These are phyloP conservation scores for Claviceps fusiformis DNA, from an alignment of 2,329 filamentous ascomycete genomes.

Conservation along the genomic window DNA sequence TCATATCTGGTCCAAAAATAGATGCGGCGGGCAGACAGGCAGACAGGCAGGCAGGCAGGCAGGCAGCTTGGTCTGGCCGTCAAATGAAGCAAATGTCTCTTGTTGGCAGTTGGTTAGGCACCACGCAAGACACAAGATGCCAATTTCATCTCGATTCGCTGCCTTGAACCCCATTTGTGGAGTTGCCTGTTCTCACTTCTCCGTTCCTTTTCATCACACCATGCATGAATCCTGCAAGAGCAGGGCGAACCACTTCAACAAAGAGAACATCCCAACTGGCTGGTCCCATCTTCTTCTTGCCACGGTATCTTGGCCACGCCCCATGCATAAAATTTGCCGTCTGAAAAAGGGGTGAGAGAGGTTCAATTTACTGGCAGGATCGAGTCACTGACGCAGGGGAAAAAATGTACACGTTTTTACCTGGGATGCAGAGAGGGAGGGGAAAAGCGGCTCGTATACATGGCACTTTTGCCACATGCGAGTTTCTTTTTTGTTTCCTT, in stretches of 20 bases:
- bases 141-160: neutral
- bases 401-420: neutral
- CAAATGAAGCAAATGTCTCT: neutral
- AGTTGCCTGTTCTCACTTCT: neutral
- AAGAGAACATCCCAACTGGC: neutral
- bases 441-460: neutral
- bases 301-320: neutral
- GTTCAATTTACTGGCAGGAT: neutral
- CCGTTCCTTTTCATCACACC: neutral
- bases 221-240: neutral
- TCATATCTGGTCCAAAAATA: neutral
- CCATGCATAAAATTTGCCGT: neutral
- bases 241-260: neutral
- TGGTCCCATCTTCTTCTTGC: neutral
- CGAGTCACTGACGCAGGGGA: neutral
- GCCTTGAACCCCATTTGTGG: neutral
- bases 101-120: neutral
- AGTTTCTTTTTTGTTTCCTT: neutral
- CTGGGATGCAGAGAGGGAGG: neutral
- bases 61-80: neutral
- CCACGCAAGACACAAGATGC: too few species aligned
- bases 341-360: neutral
- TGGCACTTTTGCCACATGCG: neutral
- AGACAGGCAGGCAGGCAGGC: neutral
- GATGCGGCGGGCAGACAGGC: neutral